phyloP scores from a whole-genome alignment of 345 rosid genomes.

The Populus nigra region DNA sequence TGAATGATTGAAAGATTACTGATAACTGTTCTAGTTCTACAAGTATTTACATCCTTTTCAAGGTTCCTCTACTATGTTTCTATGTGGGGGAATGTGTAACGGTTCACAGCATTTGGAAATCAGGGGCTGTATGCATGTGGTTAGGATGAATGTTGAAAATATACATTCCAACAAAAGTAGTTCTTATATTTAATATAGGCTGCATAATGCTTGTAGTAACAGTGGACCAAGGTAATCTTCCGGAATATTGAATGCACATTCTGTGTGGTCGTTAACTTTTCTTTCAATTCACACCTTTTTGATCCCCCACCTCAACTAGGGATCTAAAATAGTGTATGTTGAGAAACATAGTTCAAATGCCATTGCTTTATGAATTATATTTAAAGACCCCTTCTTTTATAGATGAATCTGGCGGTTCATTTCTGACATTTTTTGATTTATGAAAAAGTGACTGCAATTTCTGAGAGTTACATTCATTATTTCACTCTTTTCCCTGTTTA shows the following conservation, averaged over 20 bases:
- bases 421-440: not conserved
- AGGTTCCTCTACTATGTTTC: too few species aligned
- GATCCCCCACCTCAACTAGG: not conserved
- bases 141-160: not conserved
- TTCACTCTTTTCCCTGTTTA: not conserved
- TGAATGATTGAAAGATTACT: too few species aligned
- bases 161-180: not conserved
- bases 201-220: not conserved
- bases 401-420: not conserved
- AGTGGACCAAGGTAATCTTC: not conserved
- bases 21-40: too few species aligned
- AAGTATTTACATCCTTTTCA: too few species aligned
- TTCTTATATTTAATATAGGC: not conserved
- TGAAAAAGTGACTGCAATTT: not conserved
- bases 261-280: not conserved
- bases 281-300: not conserved
- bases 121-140: not conserved
- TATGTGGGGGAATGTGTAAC: too few species aligned
- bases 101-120: not conserved
- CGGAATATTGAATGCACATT: not conserved
- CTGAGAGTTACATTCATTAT: not conserved
- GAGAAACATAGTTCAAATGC: not conserved
- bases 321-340: not conserved
- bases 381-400: not conserved
- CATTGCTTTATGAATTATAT: not conserved